Evolutionary conservation across 768 basidiomycete genomes (phyloP), one percentile per base, ranked within the genome.

Genomic region (Auricularia cornea): DNA sequence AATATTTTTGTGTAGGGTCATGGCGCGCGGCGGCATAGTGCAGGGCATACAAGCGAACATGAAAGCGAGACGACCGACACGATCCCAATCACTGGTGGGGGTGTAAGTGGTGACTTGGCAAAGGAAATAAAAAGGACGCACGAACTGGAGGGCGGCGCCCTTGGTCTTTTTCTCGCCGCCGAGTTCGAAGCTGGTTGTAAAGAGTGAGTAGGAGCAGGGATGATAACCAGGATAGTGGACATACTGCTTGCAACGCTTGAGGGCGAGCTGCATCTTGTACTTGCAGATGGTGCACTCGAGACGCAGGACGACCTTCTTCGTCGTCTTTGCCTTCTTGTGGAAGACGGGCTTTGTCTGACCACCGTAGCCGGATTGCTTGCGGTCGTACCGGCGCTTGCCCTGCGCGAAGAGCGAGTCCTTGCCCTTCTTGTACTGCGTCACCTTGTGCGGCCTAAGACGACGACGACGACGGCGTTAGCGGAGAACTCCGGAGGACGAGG

Each of bases 101-200:
- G 38, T 8, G 38, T 40, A 8, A 40, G 38, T 18, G 38, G 38
- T 40, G 38, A 40, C n/a, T n/a, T n/a, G n/a, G n/a, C n/a, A n/a
- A n/a, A n/a, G n/a, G n/a, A n/a, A n/a, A n/a, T n/a, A n/a, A n/a
- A n/a, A n/a, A n/a, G n/a, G n/a, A 90, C 92, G 71, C 77, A 94
- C 92, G 86, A 95, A 95, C 74, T 85, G 85, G 71, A 95, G 90
- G 66, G 93, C 94, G 71, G 92, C 93, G 78, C 94, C 93, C 85
- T 94, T 94, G 70, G 92, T 94, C 90, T 98, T 98, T 87, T 98
- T 99, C 86, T 99, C 97, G 75, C 97, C 97, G 77, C 97, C 96
- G 62, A 98, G 89, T 81, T 98, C 96, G 83, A 99, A 98, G 83
- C 92, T 93, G 69, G 26, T n/a, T n/a, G n/a, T 60, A 60, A 6